Evolutionary conservation across 257 asterid species (phyloP).

Genomic region (Solanum pennellii): DNA sequence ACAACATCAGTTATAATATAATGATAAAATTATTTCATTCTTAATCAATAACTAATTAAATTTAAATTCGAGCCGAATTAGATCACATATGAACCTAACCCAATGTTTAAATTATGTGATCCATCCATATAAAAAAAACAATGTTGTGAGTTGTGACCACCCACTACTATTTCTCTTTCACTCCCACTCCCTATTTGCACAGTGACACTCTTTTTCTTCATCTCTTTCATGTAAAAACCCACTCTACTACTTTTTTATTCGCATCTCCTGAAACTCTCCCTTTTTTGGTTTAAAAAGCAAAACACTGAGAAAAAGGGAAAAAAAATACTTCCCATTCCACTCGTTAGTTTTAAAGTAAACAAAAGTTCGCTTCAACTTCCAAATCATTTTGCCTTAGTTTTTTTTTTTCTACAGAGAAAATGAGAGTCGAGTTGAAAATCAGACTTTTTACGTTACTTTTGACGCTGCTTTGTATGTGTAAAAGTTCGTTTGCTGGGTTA

Average conservation of each 20-base stretch:
- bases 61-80: background rate
- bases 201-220: background rate
- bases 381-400: background rate
- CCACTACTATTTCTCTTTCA: background rate
- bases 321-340: background rate
- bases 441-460: background rate
- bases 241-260: background rate
- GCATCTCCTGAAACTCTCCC: background rate
- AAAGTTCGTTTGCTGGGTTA: slow-evolving; percentile 27
- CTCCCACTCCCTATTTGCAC: background rate
- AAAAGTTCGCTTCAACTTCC: background rate
- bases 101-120: background rate
- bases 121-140: background rate
- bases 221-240: background rate
- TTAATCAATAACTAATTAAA: too few relatives aligned
- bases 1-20: too few relatives aligned
- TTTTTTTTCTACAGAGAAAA: background rate
- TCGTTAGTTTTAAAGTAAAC: background rate
- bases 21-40: accelerated
- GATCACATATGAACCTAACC: background rate
- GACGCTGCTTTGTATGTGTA: background rate
- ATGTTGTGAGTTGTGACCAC: background rate
- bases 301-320: background rate
- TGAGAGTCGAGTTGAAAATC: background rate
- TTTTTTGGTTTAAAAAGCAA: background rate